Evolutionary conservation across 2,329 filamentous ascomycete genomes (phyloP), one percentile per base, ranked within the genome.

Genomic region (Ilyonectria mors-panacis): DNA sequence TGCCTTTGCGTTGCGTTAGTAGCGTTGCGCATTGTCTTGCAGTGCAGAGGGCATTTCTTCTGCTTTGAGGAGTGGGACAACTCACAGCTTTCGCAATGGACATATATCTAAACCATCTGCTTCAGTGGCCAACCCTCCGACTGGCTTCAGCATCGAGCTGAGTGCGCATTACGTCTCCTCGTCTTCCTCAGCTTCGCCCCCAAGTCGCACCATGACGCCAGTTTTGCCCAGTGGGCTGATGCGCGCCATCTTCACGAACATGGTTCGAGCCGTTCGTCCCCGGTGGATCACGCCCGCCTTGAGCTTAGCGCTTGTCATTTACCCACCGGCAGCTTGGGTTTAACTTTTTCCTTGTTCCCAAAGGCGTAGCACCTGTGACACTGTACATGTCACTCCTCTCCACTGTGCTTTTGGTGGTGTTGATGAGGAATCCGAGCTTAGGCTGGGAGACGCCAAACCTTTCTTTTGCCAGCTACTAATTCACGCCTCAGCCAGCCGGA

Each of bases 171-270:
- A 17, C 12, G 30, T 17, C 30, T 50, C 13, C 35, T 37, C 30
- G 17, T 42, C 42, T 17, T 23, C 55, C 17, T 28, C 28, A 30
- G 5, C 54, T 9, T 28, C 23, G 26, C 33, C 33, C 17, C 39
- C 60, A 57, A 51, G 44, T 57, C 60, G 60, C 60, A 57, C 51
- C 60, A 57, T 63, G 30, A 51, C 60, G 45, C 60, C 51, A 51
- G 59, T 28, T 70, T 68, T 68, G 53, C 53, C 63, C 65, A 67
- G 47, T 71, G 68, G 67, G 66, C 68, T 74, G 72, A 68, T 69
- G 60, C 53, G 66, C 58, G 53, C 63, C 51, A 45, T 58, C 65
- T 56, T 64, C 60, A 60, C 65, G 56, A 59, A 64, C 67, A 66
- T 72, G 72, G 72, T 67, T 71, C 66, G 59, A 70, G 73, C 68